Evolutionary conservation across 176 grass and related monocot species (phyloP), one percentile per base, ranked within the genome.

Genomic region (Saccharum spontaneum): DNA sequence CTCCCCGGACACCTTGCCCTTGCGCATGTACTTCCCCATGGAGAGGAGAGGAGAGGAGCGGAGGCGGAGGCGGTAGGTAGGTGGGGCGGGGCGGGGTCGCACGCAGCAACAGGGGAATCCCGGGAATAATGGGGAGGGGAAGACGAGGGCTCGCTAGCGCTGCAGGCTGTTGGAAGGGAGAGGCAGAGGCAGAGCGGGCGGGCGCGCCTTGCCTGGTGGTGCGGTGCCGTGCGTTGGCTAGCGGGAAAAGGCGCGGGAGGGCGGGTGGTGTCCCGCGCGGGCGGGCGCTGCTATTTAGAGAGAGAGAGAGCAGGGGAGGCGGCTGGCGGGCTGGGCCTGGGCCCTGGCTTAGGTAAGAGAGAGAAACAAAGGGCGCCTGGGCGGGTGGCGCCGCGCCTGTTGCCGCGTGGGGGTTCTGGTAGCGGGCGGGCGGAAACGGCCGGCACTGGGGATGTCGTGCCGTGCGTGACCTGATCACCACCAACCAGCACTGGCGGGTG

Each of bases 1-100:
- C 92, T 97, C 95, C 0, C 92, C 89, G 30, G 92, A 94, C 49
- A 89, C 44, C 95, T 93, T 97, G 49, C 54, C 82, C 84, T 94
- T 97, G 84, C 92, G 88, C 85, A 97, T 91, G 95, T 97, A 97
- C 85, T 91, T 91, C 5, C 95, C 95, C 95, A 97, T 97, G 73
- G 57, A 62, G 23, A 46, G 55, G 40, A 61, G 76, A 8, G 60
- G 18, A 67, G 57, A 68, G 40, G 10, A 8, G 39, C 39, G 39
- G 39, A 40, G 45, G 37, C 8, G 73, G 28, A 14, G 33, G 77
- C 30, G 78, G 64, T 76, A 5, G 79, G 48, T 61, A 9, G 22
- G 55, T 60, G 55, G 55, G 61, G 69, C 13, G 57, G 14, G 18
- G 3, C 44, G 85, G 68, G 67, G 81, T 39, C 64, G 67, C 26